Evolutionary conservation across 2,329 filamentous ascomycete genomes (phyloP), one percentile per base, ranked within the genome.

Genomic region (Fonsecaea pedrosoi): DNA sequence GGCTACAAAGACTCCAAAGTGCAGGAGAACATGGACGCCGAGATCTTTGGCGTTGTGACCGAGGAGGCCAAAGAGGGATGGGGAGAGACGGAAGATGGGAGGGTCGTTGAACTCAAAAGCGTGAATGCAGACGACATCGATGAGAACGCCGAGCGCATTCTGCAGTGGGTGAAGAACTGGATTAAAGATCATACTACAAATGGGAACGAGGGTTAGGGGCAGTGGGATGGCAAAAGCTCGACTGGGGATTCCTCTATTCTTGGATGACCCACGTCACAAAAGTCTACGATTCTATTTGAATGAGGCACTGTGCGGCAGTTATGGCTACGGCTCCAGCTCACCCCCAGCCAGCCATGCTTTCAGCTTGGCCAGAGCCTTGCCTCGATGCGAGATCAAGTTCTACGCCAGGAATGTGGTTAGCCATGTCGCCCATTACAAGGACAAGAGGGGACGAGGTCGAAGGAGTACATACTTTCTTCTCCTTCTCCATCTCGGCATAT

Each of bases 41-140:
- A 99, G 82, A 98, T 99, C 76, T 98, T 99, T 89, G 91, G 97
- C 76, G 92, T 98, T 32, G 82, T 99, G 64, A 83, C 96, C 21
- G 90, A 97, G 72, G 95, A 99, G 82, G 95, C 95, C 37, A 84
- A 89, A 67, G 94, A 97, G 70, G 87, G 90, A 10, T 99, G 94
- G 75, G 91, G 95, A 75, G 60, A 66, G 10, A 64, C 95, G 76
- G 65, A 70, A n/a, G 69, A 73, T 2, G 71, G 68, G 13, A 92
- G 96, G 72, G 90, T 99, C 42, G 91, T 98, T 32, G 93, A 97
- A 79, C 81, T 99, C 75, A 87, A 83, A 75, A 98, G 94, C 79
- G 90, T 96, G 76, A 86, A 86, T 62, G 85, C 88, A 2, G 90
- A 94, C 60, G 92, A 97, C 78, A 90, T 99, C 78, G 94, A 99